Evolutionary conservation across 1,139 yeast genomes (phyloP).

Genomic region (Magnusiomyces paraingens): DNA sequence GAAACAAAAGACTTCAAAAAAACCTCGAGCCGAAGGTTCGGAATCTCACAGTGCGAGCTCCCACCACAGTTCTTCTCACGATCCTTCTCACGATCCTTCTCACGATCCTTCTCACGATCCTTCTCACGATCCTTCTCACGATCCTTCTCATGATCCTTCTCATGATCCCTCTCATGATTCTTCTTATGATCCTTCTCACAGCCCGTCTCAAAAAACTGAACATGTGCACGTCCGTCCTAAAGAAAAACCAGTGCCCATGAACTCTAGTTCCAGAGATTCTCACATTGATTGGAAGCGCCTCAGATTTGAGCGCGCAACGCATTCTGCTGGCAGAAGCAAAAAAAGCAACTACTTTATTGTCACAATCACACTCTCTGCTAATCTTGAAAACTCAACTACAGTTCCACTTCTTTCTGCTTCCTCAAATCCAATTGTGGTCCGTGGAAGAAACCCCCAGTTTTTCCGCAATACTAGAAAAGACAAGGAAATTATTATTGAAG

Average conservation of each 20-base stretch:
- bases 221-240: slow-evolving; percentile 24
- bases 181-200: too few species aligned
- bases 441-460: slow-evolving; percentile 63
- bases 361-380: slow-evolving; percentile 40
- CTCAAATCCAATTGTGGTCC: slow-evolving; percentile 49
- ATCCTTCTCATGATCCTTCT: slow-evolving; percentile 23
- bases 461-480: slow-evolving; percentile 38
- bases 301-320: slow-evolving; percentile 58
- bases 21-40: too few species aligned
- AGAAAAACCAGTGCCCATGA: slow-evolving; percentile 25
- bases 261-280: slow-evolving; percentile 25
- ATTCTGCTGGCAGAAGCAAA: slow-evolving; percentile 53
- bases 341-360: slow-evolving; percentile 53
- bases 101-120: slow-evolving; percentile 25
- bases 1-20: too few species aligned
- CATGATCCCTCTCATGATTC: slow-evolving; percentile 11
- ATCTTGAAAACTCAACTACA: slow-evolving; percentile 27
- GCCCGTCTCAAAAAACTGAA: slow-evolving; percentile 23
- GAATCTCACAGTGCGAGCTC: slow-evolving; percentile 9
- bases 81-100: slow-evolving; percentile 24
- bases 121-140: slow-evolving; percentile 9
- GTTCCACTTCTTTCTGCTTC: slow-evolving; percentile 26
- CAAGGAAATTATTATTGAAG: too few species aligned
- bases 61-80: slow-evolving; percentile 25
- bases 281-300: slow-evolving; percentile 36